Conservation (phyloP, 768 basidiomycete species). For the Floccularia luteovirens region DNA sequence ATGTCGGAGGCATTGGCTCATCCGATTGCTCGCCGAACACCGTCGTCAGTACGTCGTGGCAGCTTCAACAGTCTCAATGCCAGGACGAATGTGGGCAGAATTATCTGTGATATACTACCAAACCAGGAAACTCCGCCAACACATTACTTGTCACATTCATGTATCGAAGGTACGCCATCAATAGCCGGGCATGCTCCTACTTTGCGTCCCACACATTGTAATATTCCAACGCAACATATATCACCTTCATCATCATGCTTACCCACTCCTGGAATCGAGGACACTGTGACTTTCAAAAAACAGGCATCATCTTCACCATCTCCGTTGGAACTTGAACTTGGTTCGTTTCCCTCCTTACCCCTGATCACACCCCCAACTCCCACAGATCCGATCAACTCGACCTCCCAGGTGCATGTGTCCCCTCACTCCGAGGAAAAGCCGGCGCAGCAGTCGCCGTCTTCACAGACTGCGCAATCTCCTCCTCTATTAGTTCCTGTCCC, state of each 20-base stretch:
- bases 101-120: constrained; percentile 58
- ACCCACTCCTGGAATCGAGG: not conserved
- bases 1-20: not conserved
- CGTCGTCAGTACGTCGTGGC: constrained; percentile 2
- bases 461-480: constrained; percentile 6
- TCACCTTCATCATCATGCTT: not conserved
- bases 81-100: constrained; percentile 11
- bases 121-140: constrained; percentile 12
- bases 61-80: constrained; percentile 2
- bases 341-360: not conserved
- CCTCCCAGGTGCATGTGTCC: not conserved
- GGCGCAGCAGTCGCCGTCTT: constrained; percentile 6
- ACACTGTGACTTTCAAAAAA: too few relatives aligned
- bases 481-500: constrained; percentile 9
- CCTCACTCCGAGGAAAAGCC: constrained; percentile 4
- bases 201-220: not conserved
- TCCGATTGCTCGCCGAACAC: constrained; percentile 1
- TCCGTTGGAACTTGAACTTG: too few relatives aligned
- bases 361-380: not conserved
- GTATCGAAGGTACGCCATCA: too few relatives aligned
- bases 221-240: not conserved
- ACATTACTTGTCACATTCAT: too few relatives aligned
- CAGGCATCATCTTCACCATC: too few relatives aligned
- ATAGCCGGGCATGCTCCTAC: too few relatives aligned
- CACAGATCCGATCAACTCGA: not conserved